phyloP scores from a whole-genome alignment of 768 basidiomycete species.

The Asterophora parasitica region DNA sequence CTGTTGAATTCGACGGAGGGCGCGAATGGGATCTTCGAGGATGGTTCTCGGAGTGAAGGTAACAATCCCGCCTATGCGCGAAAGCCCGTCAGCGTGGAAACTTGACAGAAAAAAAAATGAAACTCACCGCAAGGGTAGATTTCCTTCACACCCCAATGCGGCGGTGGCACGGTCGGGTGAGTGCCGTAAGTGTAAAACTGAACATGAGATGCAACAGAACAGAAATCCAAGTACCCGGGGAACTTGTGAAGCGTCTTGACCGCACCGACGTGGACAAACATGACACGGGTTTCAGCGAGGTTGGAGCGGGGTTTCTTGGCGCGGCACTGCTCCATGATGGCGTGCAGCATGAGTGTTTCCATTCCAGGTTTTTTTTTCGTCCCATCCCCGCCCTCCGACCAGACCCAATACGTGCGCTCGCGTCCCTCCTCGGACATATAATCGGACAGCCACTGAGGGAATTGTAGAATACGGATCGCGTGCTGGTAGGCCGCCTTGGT shows the following conservation, averaged over 20 bases:
- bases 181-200: slow-evolving; percentile 70
- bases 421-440: slow-evolving; percentile 33
- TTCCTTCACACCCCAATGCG: slow-evolving; percentile 58
- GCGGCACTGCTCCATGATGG: slow-evolving; percentile 39
- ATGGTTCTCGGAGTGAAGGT: slow-evolving; percentile 67
- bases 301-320: slow-evolving; percentile 35
- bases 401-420: slow-evolving; percentile 43
- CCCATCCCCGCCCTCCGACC: slow-evolving; percentile 34
- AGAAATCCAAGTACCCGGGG: slow-evolving; percentile 43
- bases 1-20: slow-evolving; percentile 44
- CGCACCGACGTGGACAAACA: slow-evolving; percentile 67
- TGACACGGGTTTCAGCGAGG: slow-evolving; percentile 35
- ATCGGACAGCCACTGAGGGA: slow-evolving; percentile 45
- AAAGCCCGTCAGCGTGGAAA: neutral
- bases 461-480: slow-evolving; percentile 39
- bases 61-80: slow-evolving; percentile 57
- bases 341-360: slow-evolving; percentile 40
- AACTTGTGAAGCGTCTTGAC: slow-evolving; percentile 45
- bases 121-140: slow-evolving; percentile 63
- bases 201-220: slow-evolving; percentile 38
- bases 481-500: slow-evolving; percentile 28
- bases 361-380: slow-evolving; percentile 24
- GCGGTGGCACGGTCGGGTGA: slow-evolving; percentile 44
- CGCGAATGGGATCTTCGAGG: slow-evolving; percentile 44
- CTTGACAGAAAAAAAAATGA: neutral